A percentile compares a stretch with the other conserved stretches of the same genome.
Conservation (phyloP, 2,329 filamentous ascomycete species). For the Pseudodiploospora longispora region DNA sequence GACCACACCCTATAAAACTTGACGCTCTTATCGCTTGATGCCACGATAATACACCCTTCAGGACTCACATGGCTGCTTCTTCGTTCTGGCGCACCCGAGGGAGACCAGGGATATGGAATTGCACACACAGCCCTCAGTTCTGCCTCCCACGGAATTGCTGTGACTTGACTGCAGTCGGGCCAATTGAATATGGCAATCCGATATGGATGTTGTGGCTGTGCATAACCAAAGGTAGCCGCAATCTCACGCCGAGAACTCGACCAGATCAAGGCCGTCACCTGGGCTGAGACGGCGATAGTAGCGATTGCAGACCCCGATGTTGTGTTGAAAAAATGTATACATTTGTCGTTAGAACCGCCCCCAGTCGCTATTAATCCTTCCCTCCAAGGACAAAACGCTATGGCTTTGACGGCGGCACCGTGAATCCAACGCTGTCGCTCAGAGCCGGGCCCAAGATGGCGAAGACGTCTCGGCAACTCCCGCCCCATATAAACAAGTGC, state of each 20-base stretch:
- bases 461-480: constrained; percentile 27
- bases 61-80: constrained; percentile 17
- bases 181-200: constrained; percentile 90
- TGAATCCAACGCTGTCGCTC: constrained; percentile 71
- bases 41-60: constrained; percentile 71
- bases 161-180: constrained; percentile 82
- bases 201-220: constrained; percentile 80
- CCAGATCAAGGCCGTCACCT: constrained; percentile 91
- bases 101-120: constrained; percentile 65
- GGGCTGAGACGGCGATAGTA: constrained; percentile 84
- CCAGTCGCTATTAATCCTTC: constrained; percentile 80
- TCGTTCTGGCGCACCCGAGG: constrained; percentile 19
- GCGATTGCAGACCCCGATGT: constrained; percentile 75
- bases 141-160: constrained; percentile 75
- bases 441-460: constrained; percentile 43
- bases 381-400: constrained; percentile 95
- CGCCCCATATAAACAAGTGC: constrained; percentile 22
- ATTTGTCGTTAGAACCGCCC: constrained; percentile 87
- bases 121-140: constrained; percentile 77
- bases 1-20: constrained; percentile 95
- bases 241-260: constrained; percentile 80
- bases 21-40: constrained; percentile 83
- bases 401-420: constrained; percentile 86
- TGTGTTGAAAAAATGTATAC: constrained; percentile 93
- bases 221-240: constrained; percentile 86